A percentile compares a stretch with the other conserved stretches of the same genome.
phyloP scores from a whole-genome alignment of 345 rosid genomes.

The Nephelium lappaceum region DNA sequence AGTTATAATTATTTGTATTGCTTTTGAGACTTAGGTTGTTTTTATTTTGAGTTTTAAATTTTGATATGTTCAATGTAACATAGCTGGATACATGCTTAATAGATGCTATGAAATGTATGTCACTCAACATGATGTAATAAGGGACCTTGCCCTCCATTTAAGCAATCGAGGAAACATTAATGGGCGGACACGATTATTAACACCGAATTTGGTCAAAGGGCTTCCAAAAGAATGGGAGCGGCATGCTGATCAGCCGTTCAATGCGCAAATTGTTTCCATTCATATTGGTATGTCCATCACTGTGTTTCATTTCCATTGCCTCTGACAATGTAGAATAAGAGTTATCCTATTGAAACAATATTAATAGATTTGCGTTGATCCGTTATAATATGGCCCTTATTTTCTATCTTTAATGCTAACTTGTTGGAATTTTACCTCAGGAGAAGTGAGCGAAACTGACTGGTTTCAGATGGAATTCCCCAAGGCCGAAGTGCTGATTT shows the following conservation, averaged over 20 bases:
- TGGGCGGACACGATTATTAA: constrained; percentile 54
- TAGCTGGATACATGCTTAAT: constrained; percentile 67
- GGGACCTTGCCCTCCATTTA: constrained; percentile 82
- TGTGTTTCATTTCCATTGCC: neutral
- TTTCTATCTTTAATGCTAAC: neutral
- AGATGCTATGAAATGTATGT: constrained; percentile 71
- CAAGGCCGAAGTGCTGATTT: constrained; percentile 78
- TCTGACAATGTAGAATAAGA: neutral
- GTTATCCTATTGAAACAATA: neutral
- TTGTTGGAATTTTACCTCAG: constrained; percentile 35
- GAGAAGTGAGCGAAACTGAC: constrained; percentile 79
- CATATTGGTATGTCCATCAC: constrained; percentile 56
- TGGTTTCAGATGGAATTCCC: constrained; percentile 85
- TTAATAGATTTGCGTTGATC: neutral
- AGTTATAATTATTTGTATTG: neutral
- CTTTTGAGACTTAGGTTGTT: neutral
- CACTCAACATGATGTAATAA: constrained; percentile 86
- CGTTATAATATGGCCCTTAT: neutral
- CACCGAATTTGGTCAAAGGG: constrained; percentile 64
- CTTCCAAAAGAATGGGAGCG: constrained; percentile 90
- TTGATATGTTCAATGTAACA: constrained; percentile 33
- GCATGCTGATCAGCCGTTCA: constrained; percentile 54
- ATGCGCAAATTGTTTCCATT: constrained; percentile 80
- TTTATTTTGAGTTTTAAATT: neutral
- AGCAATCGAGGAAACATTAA: constrained; percentile 47